These are phyloP conservation scores for Fusarium decemcellulare DNA, from an alignment of 2,329 filamentous ascomycete species.

Conservation along the genomic window DNA sequence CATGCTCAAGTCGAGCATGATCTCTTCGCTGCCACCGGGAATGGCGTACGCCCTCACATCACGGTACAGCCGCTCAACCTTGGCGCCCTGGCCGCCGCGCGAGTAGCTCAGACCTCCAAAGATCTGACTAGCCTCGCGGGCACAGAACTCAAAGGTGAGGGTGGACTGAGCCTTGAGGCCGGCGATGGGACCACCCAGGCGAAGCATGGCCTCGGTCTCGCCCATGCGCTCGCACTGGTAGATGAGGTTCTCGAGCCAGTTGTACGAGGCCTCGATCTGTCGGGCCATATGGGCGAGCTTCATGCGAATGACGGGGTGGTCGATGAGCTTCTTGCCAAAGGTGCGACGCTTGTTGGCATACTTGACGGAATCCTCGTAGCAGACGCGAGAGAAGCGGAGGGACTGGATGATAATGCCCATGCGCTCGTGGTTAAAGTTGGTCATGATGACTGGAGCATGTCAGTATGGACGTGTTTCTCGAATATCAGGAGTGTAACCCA, in stretches of 20 bases:
- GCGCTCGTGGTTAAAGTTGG: constrained; percentile 99
- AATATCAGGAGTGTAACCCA: constrained; percentile 47
- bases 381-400: constrained; percentile 94
- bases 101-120: constrained; percentile 96
- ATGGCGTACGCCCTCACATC: constrained; percentile 98
- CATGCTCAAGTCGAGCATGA: constrained; percentile 98
- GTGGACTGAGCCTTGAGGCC: constrained; percentile 95
- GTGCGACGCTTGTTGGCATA: constrained; percentile 98
- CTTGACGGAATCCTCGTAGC: constrained; percentile 96
- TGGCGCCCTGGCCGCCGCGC: constrained; percentile 92
- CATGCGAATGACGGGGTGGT: constrained; percentile 96
- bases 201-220: constrained; percentile 95
- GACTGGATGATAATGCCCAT: constrained; percentile 99
- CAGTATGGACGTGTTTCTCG: constrained; percentile 12
- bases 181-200: constrained; percentile 94
- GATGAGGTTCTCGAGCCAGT: constrained; percentile 96
- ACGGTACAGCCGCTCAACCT: constrained; percentile 94
- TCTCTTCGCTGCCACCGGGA: constrained; percentile 96
- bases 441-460: constrained; percentile 85
- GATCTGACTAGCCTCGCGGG: constrained; percentile 95
- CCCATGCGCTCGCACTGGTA: constrained; percentile 95
- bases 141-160: constrained; percentile 97
- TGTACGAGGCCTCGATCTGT: constrained; percentile 97
- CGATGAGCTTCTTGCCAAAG: constrained; percentile 96
- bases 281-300: constrained; percentile 99